phyloP scores from a whole-genome alignment of 2,329 filamentous ascomycete genomes.

The Penicillium psychrosexuale region DNA sequence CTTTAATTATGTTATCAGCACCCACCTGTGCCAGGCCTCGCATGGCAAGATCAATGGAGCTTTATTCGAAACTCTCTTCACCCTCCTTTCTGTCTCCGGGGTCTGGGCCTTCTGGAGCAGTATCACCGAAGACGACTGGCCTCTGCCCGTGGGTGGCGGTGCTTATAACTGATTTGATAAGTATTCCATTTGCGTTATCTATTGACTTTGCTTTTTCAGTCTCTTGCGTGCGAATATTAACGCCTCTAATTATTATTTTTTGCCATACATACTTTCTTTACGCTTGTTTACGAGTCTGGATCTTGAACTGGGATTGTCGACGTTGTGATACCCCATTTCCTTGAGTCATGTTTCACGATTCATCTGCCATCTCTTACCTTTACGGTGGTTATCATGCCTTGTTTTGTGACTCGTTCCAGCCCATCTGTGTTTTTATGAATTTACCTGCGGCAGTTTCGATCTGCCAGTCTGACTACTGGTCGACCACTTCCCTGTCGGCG shows the following conservation, averaged over 20 bases:
- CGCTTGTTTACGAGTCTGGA: conserved; percentile 13
- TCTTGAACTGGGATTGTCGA: conserved; percentile 17
- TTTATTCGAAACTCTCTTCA: conserved; percentile 91
- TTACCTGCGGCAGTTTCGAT: conserved; percentile 4
- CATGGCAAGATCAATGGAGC: conserved; percentile 85
- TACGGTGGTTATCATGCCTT: conserved; percentile 8
- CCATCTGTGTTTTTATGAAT: neutral
- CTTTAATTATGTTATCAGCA: conserved; percentile 93
- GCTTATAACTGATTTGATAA: conserved; percentile 31
- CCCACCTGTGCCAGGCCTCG: conserved; percentile 82
- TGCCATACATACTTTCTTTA: conserved; percentile 16
- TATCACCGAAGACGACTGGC: conserved; percentile 99
- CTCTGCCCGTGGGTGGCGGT: conserved; percentile 47
- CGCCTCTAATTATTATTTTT: neutral
- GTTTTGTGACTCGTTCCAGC: conserved; percentile 3
- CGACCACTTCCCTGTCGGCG: conserved; percentile 11
- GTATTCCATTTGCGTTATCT: neutral
- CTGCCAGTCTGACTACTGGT: conserved; percentile 2
- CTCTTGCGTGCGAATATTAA: conserved; percentile 6
- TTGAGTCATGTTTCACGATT: conserved; percentile 27
- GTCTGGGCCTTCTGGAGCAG: conserved; percentile 98
- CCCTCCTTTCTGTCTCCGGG: conserved; percentile 73
- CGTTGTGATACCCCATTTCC: conserved; percentile 26
- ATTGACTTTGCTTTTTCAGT: conserved; percentile 2
- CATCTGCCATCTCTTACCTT: conserved; percentile 4